Evolutionary conservation across 345 rosid species (phyloP), one percentile per base, ranked within the genome.

Genomic region (Theobroma cacao): DNA sequence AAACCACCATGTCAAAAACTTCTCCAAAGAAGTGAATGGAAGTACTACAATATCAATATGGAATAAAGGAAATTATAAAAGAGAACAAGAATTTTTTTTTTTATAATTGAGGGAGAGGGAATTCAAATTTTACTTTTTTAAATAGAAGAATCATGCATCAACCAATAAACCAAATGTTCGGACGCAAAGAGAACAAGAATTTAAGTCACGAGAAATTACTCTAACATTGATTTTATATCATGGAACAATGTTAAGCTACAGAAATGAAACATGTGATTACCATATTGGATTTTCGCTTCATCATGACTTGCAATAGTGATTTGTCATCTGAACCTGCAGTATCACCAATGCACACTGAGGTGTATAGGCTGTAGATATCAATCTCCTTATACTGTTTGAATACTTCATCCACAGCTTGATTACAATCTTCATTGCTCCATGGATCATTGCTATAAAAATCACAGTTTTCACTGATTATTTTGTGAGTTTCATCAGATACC

Each of bases 321-420:
- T 63, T 77, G 66, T 78, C 63, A 22, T 77, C 63, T 20, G 84
- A 81, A 56, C 76, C 80, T 10, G 88, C 84, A 12, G 85, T 77
- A 55, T 89, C 88, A 11, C 72, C 68, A 4, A 79, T 82, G 74
- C 98, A 95, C 0, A 85, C 75, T 2, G 97, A 85, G 56, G 98
- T 95, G 75, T 95, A 93, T 73, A 95, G 83, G 85, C 98, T 93
- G 78, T 86, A 95, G 40, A 87, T 87, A 78, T 95, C 97, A 30
- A 95, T 95, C 85, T 90, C 82, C 9, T 85, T 79, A 79, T 93
- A 95, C 77, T 95, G 97, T 64, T 80, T 79, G 36, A 95, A 50
- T 11, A 93, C 78, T 80, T 91, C 97, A 8, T 47, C 94, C 11
- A 95, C 91, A 22, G 89, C 87, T 24, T 80, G 70, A 45, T 68